Evolutionary conservation across 495 filamentous ascomycete species (phyloP), one percentile per base, ranked within the genome.

Genomic region (Cairneyella variabilis): DNA sequence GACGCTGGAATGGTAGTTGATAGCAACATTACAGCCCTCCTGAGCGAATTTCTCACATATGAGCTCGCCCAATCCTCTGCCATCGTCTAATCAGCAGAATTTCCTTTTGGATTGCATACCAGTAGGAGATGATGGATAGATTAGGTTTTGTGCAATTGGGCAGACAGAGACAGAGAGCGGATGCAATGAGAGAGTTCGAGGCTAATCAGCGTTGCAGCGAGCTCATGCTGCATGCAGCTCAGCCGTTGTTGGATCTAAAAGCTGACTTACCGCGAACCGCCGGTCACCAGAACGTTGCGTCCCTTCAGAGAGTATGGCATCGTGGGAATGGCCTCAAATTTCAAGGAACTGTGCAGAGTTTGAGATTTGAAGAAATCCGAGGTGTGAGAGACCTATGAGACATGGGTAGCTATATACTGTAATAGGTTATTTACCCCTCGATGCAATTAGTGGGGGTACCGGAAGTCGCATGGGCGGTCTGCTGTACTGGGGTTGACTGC

Each of bases 221-320:
- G n/a, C n/a, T n/a, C n/a, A n/a, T n/a, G n/a, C n/a, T n/a, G n/a
- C n/a, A n/a, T n/a, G n/a, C n/a, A n/a, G n/a, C n/a, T n/a, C n/a
- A n/a, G n/a, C n/a, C n/a, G n/a, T n/a, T n/a, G n/a, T n/a, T n/a
- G n/a, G n/a, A n/a, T n/a, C n/a, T n/a, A n/a, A n/a, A 16, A 16
- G 9, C 14, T 4, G 34, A 51, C 45, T 21, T 71, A 87, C 77
- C 82, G 72, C n/a, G 83, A 86, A 39, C 83, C 84, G 17, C 81
- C 85, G 0, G 82, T 88, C 43, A 90, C 69, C 17, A 89, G 75
- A 26, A 88, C 78, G 59, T 83, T 88, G 39, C 81, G 74, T 37
- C 72, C 75, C 53, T 74, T 75, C 23, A 89, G 71, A 36, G 73
- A 70, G 69, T 88, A 87, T 7, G 82, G 78, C 83, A 88, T 65